Base-by-base conservation (phyloP, 2,329 filamentous ascomycete genomes). In the Cladosporium sp. region DNA sequence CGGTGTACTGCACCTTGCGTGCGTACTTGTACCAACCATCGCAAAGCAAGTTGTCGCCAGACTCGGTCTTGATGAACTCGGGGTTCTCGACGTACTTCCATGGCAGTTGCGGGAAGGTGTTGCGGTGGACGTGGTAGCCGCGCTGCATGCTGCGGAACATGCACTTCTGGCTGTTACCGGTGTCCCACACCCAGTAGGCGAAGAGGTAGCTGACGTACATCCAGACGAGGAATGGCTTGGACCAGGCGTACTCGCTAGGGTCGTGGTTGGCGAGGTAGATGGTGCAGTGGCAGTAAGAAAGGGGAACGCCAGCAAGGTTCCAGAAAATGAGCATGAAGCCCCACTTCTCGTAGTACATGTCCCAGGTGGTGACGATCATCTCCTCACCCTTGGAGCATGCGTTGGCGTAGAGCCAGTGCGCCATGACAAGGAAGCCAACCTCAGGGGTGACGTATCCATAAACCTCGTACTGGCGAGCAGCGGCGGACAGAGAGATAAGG, bases 271-370 rank as follows among this genome's bases (percentile, higher is more conserved):
- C 91, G 52, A 96, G 82, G 77, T 89, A 96, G 68, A 96, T 85
- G 51, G 89, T 93, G 82, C 89, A 94, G 80, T 96, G 92, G 79
- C 91, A 96, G 82, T 96, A 96, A 57, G 87, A 92, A 55, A 96
- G 82, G 14, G 92, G 92, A 25, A 96, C 92, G 65, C 92, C 92
- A 49, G 92, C 91, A 72, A 96, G 80, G 76, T 96, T 96, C 92
- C 92, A 96, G 84, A 96, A 96, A 74, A 95, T 95, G 65, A 96
- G 84, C 92, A 96, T 96, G 80, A 96, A 96, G 55, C 92, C 92
- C 85, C 90, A 92, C 78, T 96, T 96, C 81, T 96, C 92, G 69
- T 91, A 93, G 80, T 95, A 96, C 88, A 96, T 96, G 70, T 96
- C 92, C 86, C 92, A 96, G 51, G 90, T 94, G 8, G 89, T 89